Evolutionary conservation across 768 basidiomycete species (phyloP), one percentile per base, ranked within the genome.

Genomic region (Cubamyces lactineus): DNA sequence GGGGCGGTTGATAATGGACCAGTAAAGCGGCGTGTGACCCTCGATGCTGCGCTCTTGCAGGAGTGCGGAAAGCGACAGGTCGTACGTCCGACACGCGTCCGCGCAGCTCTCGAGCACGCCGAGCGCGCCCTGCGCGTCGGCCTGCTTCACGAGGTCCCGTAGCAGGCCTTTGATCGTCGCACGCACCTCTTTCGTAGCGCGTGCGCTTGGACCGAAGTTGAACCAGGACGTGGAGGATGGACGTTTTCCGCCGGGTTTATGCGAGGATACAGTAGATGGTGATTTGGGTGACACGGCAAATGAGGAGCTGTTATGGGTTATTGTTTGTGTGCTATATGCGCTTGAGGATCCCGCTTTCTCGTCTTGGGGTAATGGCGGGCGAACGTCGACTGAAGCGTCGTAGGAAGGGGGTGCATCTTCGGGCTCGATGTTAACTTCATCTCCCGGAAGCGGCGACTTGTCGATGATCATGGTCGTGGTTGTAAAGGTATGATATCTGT

Each of bases 11-110:
- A 91, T 74, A 64, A 91, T 84, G 0, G 84, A 85, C 90, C 90
- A 91, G 69, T 91, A 91, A 2, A 91, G 65, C 0, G 87, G 85
- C 0, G 85, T 84, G 66, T 86, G 87, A 0, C 76, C 77, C 66
- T 90, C 89, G 40, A 90, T 84, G 9, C 77, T 84, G 28, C 73
- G 80, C 47, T 89, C 84, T 67, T 89, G 89, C 0, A 91, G 74
- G 9, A 91, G 67, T 0, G 76, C 61, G 0, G 85, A 78, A 40
- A 90, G 75, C 4, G 82, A 79, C 1, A 90, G 64, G 17, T 73
- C 74, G 40, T 85, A 78, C 0, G 78, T 69, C 9, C 70, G 66
- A 66, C 89, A 90, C 0, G 86, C 86, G 12, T 84, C 84, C 3
- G 82, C 79, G 66, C 89, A 91, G 68, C 84, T 85, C 34, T 80